phyloP scores from a whole-genome alignment of 768 basidiomycete species.

The Solioccasus polychromus region DNA sequence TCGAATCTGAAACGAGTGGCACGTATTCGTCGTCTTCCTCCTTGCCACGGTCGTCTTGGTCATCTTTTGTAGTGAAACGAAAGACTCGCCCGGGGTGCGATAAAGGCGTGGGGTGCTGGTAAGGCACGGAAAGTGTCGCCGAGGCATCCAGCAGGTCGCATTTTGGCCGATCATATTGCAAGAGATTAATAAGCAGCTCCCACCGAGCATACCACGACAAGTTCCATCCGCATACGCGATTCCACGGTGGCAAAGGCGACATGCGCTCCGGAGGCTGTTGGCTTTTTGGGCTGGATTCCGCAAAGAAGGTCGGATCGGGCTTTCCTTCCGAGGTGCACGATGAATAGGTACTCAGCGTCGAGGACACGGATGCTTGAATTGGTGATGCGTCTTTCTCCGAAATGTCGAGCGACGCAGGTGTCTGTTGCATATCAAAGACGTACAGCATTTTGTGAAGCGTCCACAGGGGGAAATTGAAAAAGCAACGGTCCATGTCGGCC shows the following conservation, averaged over 20 bases:
- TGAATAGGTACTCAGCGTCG: constrained; percentile 16
- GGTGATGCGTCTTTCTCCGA: no score
- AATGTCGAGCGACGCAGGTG: background rate
- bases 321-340: constrained; percentile 26
- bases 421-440: constrained; percentile 53
- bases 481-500: constrained; percentile 55
- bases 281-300: constrained; percentile 35
- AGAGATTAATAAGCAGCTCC: constrained; percentile 48
- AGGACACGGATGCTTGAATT: constrained; percentile 15
- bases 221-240: constrained; percentile 34
- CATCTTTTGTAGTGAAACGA: constrained; percentile 23
- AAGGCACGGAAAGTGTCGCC: background rate
- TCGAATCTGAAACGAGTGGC: constrained; percentile 12
- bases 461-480: constrained; percentile 56
- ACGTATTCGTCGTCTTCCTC: constrained; percentile 32
- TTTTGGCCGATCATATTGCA: constrained; percentile 28
- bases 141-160: constrained; percentile 1
- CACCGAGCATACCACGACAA: constrained; percentile 53
- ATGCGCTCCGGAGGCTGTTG: background rate
- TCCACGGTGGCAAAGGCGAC: constrained; percentile 17
- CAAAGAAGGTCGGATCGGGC: constrained; percentile 58
- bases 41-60: constrained; percentile 16
- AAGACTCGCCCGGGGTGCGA: constrained; percentile 11
- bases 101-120: background rate
- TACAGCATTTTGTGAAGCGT: constrained; percentile 67